phyloP scores from a whole-genome alignment of 805 yeast species.

The Ogataea polymorpha region DNA sequence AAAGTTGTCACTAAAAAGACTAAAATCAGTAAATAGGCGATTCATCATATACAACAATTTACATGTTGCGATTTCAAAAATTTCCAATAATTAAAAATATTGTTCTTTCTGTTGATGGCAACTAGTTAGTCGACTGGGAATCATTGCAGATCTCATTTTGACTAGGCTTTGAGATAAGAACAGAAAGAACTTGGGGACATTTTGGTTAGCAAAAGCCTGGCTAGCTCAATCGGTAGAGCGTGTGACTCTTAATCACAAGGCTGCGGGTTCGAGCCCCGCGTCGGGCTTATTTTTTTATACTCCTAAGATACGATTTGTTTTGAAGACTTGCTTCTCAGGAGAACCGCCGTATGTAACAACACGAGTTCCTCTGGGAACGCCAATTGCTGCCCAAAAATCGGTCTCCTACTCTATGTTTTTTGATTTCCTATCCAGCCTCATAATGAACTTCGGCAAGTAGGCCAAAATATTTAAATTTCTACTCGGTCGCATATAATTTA shows the following conservation, averaged over 20 bases:
- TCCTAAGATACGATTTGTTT: not conserved
- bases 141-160: too few species aligned
- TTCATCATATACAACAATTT: not conserved
- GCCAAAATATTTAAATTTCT: too few species aligned
- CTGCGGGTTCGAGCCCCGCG: slow-evolving; percentile 28
- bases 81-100: not conserved
- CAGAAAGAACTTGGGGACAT: not conserved
- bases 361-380: too few species aligned
- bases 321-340: too few species aligned
- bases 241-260: slow-evolving; percentile 28
- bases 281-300: slow-evolving; percentile 17
- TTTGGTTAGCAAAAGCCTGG: slow-evolving; percentile 17
- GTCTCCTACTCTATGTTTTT: too few species aligned
- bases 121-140: too few species aligned
- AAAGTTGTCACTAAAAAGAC: slow-evolving; percentile 17
- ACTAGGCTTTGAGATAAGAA: not conserved
- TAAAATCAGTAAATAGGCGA: slow-evolving; percentile 9
- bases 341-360: too few species aligned
- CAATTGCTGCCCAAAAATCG: too few species aligned
- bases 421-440: too few species aligned
- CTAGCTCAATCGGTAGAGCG: slow-evolving; percentile 28
- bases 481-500: too few species aligned
- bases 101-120: too few species aligned
- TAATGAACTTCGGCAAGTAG: too few species aligned
- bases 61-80: not conserved